phyloP scores from a whole-genome alignment of 2,329 filamentous ascomycete species.

The Cytospora schulzeri region DNA sequence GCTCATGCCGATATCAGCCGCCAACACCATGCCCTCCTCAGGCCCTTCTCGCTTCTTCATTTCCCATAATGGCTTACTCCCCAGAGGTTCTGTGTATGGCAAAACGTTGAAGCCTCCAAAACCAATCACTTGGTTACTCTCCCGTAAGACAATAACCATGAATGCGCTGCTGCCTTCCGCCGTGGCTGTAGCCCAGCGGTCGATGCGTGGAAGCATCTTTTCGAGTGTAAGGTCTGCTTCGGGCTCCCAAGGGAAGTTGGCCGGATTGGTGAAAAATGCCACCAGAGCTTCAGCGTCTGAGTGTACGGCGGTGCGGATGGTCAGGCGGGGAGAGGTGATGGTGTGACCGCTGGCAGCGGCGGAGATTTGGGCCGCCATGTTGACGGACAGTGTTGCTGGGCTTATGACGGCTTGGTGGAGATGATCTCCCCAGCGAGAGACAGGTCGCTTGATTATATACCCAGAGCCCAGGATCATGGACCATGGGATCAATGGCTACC shows the following conservation, averaged over 20 bases:
- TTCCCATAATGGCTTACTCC: background rate
- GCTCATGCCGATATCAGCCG: constrained; percentile 29
- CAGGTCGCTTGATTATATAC: background rate
- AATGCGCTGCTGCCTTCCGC: constrained; percentile 29
- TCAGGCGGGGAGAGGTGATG: constrained; percentile 46
- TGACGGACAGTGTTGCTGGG: background rate
- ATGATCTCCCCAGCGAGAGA: background rate
- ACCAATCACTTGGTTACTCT: constrained; percentile 27
- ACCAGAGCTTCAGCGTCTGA: constrained; percentile 26
- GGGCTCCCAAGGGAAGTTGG: constrained; percentile 25
- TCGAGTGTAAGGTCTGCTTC: constrained; percentile 25
- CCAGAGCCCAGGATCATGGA: too few species aligned
- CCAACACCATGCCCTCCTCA: background rate
- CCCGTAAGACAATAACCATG: constrained; percentile 27
- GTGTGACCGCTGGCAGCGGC: constrained; percentile 4
- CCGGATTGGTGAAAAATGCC: constrained; percentile 24
- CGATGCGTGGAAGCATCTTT: constrained; percentile 18
- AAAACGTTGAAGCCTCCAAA: constrained; percentile 30
- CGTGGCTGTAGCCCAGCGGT: constrained; percentile 17
- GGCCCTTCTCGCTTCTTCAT: constrained; percentile 9
- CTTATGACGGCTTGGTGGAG: background rate
- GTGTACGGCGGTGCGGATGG: constrained; percentile 40
- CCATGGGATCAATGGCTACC: too few species aligned
- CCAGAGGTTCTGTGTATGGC: constrained; percentile 20
- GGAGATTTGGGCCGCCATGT: background rate